Base-by-base conservation (phyloP, 129 eudicot genomes). In the Silybum marianum region DNA sequence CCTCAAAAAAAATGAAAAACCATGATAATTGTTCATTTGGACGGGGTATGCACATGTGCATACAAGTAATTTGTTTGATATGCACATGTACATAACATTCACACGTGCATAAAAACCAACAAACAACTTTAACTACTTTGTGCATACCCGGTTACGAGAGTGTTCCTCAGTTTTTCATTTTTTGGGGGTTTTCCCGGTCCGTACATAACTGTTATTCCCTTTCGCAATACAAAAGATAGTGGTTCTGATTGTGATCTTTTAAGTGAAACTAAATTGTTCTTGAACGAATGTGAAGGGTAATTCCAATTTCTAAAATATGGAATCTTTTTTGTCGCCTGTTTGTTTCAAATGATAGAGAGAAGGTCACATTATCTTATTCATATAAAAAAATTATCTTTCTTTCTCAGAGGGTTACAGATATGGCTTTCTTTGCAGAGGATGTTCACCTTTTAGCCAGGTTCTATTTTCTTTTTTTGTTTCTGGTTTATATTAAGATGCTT, bases 371-470 rank as follows among this genome's bases (percentile, higher is more conserved):
- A 58, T 58, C 25, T 18, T 81, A 69, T 63, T 67, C 12, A 71
- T 71, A 5, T 38, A 68, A 42, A 75, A 24, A 28, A 69, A 21
- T 44, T 30, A 44, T 18, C 46, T 73, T 85, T 79, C 77, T 71
- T 71, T 71, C 39, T 71, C 92, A 94, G 98, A 91, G 98, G 92
- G 97, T 94, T 81, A 91, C 98, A 38, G 98, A 94, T 77, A 94
- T 94, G 98, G 95, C 97, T 86, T 94, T 94, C 90, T 94, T 94
- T 80, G 98, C 98, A 14, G 98, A 94, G 83, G 98, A 94, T 83
- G 98, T 94, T 78, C 97, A 90, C 82, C 92, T 94, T 36, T 78
- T 94, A 82, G 97, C 98, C 51, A 89, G 98, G 98, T 93, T 66
- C 34, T 25, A 22, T 7, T 68, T 34, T 46, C 42, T 30, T 32